These are phyloP conservation scores for Blastobotrys apis DNA, from an alignment of 1,139 yeast species.

Conservation along the genomic window DNA sequence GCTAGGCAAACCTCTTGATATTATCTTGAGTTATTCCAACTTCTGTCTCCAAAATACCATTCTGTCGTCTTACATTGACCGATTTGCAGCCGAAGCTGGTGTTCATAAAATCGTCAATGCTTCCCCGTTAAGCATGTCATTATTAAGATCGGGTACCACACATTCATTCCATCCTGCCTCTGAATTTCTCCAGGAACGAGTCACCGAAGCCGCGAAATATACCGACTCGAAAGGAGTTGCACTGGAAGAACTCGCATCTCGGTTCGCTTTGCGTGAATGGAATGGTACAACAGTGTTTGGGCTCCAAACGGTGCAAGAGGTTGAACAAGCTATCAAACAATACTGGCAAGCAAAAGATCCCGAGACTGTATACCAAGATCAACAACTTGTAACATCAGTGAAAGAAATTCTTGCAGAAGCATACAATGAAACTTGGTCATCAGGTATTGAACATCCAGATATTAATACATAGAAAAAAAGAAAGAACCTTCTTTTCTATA, in stretches of 20 bases:
- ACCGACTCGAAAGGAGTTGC: slow-evolving; percentile 47
- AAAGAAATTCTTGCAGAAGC: slow-evolving; percentile 47
- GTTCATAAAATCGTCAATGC: slow-evolving; percentile 65
- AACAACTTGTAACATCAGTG: slow-evolving; percentile 43
- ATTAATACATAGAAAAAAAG: slow-evolving; percentile 2
- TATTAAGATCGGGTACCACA: slow-evolving; percentile 64
- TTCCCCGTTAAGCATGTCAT: slow-evolving; percentile 84
- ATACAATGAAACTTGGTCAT: slow-evolving; percentile 64
- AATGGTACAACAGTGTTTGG: slow-evolving; percentile 69
- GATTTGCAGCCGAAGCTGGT: slow-evolving; percentile 51
- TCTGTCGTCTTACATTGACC: slow-evolving; percentile 47
- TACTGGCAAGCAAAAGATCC: slow-evolving; percentile 48
- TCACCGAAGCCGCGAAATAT: slow-evolving; percentile 48
- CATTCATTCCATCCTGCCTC: slow-evolving; percentile 80
- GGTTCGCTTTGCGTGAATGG: slow-evolving; percentile 70
- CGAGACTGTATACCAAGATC: slow-evolving; percentile 41
- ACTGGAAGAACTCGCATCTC: slow-evolving; percentile 74
- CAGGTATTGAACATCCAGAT: slow-evolving; percentile 50
- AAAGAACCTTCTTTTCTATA: background rate
- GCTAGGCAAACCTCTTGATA: slow-evolving; percentile 56
- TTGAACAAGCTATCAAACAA: slow-evolving; percentile 56
- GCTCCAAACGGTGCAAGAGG: slow-evolving; percentile 57
- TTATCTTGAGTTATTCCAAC: slow-evolving; percentile 73
- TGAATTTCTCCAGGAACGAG: slow-evolving; percentile 51
- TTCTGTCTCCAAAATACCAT: slow-evolving; percentile 77